A percentile compares a stretch with the other conserved stretches of the same genome.
Evolutionary conservation across 1,284 basidiomycete genomes (phyloP).

Genomic region (Schizophyllum commune): DNA sequence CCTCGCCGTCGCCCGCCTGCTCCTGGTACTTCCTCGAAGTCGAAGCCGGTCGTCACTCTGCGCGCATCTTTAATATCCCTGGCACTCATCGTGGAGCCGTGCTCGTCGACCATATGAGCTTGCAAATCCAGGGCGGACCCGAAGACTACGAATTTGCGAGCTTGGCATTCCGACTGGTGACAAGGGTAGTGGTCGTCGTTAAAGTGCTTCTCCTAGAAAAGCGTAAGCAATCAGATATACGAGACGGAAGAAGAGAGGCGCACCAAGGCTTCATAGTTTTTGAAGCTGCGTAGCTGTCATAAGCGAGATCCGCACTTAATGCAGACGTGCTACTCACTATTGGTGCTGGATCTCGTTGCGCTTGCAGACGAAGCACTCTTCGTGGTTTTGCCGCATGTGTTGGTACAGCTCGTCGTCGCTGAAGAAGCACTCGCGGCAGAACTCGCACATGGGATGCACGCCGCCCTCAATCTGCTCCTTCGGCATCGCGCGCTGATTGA

Average conservation of each 20-base stretch:
- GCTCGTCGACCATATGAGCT: constrained; percentile 86
- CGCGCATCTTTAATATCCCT: constrained; percentile 74
- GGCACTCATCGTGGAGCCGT: constrained; percentile 74
- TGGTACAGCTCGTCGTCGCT: constrained; percentile 87
- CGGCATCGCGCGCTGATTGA: constrained; percentile 17
- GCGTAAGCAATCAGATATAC: neutral
- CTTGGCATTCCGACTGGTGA: constrained; percentile 65
- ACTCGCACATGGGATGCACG: constrained; percentile 82
- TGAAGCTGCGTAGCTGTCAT: constrained; percentile 47
- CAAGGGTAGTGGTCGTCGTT: constrained; percentile 73
- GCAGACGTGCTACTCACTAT: constrained; percentile 57
- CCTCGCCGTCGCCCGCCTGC: constrained; percentile 25
- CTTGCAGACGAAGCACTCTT: constrained; percentile 96
- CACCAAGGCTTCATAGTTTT: constrained; percentile 69
- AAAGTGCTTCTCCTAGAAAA: constrained; percentile 61
- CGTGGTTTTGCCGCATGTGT: constrained; percentile 91
- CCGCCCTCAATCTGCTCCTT: constrained; percentile 61
- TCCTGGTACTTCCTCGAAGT: constrained; percentile 48
- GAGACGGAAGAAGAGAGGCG: constrained; percentile 17
- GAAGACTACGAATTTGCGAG: constrained; percentile 94
- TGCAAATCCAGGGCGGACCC: constrained; percentile 83
- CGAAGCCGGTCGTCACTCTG: constrained; percentile 76
- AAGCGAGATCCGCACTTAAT: neutral
- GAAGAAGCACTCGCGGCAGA: constrained; percentile 89
- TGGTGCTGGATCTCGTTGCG: constrained; percentile 72